Evolutionary conservation across 352 stramenopile species (phyloP).

Genomic region (Thalassiosira hispida): DNA sequence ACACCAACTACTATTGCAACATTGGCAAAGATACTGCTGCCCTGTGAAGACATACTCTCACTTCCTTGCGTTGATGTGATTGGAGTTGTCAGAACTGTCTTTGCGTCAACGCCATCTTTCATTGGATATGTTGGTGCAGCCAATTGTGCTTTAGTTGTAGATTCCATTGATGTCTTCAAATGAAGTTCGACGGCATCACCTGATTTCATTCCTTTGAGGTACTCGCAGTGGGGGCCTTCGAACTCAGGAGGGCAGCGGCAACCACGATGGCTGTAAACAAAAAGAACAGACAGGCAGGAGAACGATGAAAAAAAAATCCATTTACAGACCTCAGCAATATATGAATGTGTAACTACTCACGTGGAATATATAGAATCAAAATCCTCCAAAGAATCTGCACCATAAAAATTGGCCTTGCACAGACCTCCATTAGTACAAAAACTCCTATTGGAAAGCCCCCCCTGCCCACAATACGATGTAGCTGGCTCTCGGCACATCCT

Average conservation of each 20-base stretch:
- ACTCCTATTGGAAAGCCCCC: slow-evolving; percentile 26
- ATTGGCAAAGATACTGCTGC: neutral
- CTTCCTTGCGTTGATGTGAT: neutral
- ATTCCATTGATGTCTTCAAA: slow-evolving; percentile 19
- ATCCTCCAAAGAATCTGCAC: neutral
- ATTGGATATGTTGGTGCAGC: neutral
- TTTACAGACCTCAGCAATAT: neutral
- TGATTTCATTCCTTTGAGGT: slow-evolving; percentile 28
- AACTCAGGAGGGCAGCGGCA: slow-evolving; percentile 46
- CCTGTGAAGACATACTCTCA: neutral
- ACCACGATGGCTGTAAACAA: slow-evolving; percentile 30
- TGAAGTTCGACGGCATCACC: neutral
- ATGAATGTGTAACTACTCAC: neutral
- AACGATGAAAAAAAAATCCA: neutral
- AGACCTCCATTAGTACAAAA: slow-evolving; percentile 54
- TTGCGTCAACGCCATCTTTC: neutral
- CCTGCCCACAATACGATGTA: slow-evolving; percentile 41
- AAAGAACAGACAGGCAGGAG: neutral
- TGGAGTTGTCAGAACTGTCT: neutral
- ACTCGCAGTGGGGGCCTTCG: slow-evolving; percentile 47
- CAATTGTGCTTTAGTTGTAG: too few relatives aligned
- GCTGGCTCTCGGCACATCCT: slow-evolving; percentile 43
- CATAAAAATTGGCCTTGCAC: slow-evolving; percentile 33
- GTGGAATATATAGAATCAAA: slow-evolving; percentile 11
- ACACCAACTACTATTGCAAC: neutral